A percentile compares a stretch with the other conserved stretches of the same genome.
These are phyloP conservation scores for Ogataea ganodermae DNA, from an alignment of 805 yeast species.

Conservation along the genomic window DNA sequence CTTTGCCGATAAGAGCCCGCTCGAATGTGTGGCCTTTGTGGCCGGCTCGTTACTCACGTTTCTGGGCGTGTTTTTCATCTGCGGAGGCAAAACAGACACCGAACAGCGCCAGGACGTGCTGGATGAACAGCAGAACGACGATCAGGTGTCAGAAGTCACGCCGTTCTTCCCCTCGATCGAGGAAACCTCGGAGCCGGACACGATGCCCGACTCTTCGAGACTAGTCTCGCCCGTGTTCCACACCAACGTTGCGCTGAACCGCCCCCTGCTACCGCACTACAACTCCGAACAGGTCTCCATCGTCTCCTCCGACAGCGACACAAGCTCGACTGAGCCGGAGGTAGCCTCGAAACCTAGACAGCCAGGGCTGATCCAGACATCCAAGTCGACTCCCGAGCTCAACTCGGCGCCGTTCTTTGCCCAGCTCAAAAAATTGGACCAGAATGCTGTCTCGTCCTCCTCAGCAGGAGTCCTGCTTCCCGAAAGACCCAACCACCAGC, in stretches of 20 bases:
- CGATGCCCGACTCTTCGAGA: neutral
- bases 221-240: neutral
- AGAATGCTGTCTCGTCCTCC: neutral
- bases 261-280: neutral
- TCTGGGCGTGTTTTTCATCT: slow-evolving; percentile 44
- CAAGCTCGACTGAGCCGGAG: neutral
- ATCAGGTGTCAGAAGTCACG: neutral
- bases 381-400: slow-evolving; percentile 24
- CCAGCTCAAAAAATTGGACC: neutral
- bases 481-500: slow-evolving; percentile 1
- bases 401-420: slow-evolving; percentile 1
- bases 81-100: slow-evolving; percentile 19
- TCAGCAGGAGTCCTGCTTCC: neutral
- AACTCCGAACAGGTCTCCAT: slow-evolving; percentile 12
- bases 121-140: neutral
- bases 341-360: slow-evolving; percentile 1
- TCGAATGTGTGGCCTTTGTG: slow-evolving; percentile 29
- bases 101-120: neutral
- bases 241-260: neutral
- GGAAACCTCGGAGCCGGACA: neutral
- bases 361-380: slow-evolving; percentile 17
- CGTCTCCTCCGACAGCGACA: slow-evolving; percentile 11
- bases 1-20: slow-evolving; percentile 33
- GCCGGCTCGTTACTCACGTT: slow-evolving; percentile 41
- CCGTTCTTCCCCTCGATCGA: neutral